A percentile compares a stretch with the other conserved stretches of the same genome.
These are phyloP conservation scores for Kurtzmaniella quercitrusa DNA, from an alignment of 1,139 yeast species.

Conservation along the genomic window DNA sequence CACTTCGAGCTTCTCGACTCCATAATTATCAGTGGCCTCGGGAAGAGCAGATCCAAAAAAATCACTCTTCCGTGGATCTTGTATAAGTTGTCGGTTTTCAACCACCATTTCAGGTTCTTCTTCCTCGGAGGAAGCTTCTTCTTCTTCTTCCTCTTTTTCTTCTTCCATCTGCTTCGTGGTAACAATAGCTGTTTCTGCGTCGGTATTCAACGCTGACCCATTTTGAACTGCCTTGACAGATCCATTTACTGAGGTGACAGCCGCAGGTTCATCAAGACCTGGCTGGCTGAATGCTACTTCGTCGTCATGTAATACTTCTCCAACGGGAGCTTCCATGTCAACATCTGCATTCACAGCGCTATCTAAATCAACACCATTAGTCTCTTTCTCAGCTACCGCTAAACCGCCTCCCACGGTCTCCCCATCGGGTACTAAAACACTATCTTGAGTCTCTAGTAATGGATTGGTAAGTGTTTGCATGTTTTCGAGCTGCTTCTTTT, in stretches of 20 bases:
- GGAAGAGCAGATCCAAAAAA: conserved; percentile 20
- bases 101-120: conserved; percentile 7
- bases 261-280: background rate
- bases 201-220: background rate
- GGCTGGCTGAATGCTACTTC: background rate
- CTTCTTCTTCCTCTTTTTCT: conserved; percentile 15
- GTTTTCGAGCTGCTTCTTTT: conserved; percentile 16
- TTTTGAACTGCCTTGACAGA: background rate
- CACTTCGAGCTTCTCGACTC: conserved; percentile 71
- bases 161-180: conserved; percentile 3
- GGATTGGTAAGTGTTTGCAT: conserved; percentile 5
- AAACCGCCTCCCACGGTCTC: background rate
- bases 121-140: conserved; percentile 18
- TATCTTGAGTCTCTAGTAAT: conserved; percentile 2
- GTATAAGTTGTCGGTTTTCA: conserved; percentile 13
- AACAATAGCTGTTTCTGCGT: background rate
- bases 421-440: background rate
- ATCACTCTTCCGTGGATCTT: conserved; percentile 14
- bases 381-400: too few species aligned
- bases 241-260: background rate
- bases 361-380: background rate
- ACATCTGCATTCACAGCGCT: background rate
- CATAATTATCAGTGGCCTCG: conserved; percentile 42
- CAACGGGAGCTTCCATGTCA: conserved; percentile 2
- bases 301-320: background rate